Evolutionary conservation across 2,329 filamentous ascomycete species (phyloP), one percentile per base, ranked within the genome.

Genomic region (Didymella pomorum): DNA sequence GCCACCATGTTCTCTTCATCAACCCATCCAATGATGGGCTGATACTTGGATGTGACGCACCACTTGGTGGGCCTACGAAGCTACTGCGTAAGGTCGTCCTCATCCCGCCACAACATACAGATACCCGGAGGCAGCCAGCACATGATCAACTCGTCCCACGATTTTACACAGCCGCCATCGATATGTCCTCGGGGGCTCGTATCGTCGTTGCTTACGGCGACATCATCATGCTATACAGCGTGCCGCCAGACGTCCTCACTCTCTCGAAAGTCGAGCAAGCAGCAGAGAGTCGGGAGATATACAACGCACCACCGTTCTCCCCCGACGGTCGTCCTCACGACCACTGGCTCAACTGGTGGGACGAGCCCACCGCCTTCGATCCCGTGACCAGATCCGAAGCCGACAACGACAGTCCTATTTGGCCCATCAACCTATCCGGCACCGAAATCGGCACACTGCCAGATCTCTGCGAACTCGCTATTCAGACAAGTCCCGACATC

Each of bases 1-100:
- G 87, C 1, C 78, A 84, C 55, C 86, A 90, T 64, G 79, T 90
- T 33, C 74, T 90, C 5, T 90, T 89, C 70, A 86, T 85, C 7
- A 87, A 90, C 67, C 86, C 87, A 4, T 73, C 74, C 11, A 84
- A 80, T 1, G 82, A 81, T 10, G 73, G 80, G 9, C 79, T 90
- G 7, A 87, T 83, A 60, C 75, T 91, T 16, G 87, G 88, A 3
- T 85, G 81, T 44, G 86, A 89, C 76, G 83, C 84, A 0, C 85
- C 86, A 1, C 76, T 86, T 18, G 79, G 79, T 28, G 84, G 85
- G 42, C 83, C 80, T 52, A 85, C 79, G 0, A 86, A 84, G 62
- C 75, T 90, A 14, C 78, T 85, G 6, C 80, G 84, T 23, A 88
- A 88, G 58, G 80, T 89, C 11, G 79, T 83, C 62, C 85, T 89